Conservation (phyloP, 2,329 filamentous ascomycete genomes). For the Cladosporium sp. region DNA sequence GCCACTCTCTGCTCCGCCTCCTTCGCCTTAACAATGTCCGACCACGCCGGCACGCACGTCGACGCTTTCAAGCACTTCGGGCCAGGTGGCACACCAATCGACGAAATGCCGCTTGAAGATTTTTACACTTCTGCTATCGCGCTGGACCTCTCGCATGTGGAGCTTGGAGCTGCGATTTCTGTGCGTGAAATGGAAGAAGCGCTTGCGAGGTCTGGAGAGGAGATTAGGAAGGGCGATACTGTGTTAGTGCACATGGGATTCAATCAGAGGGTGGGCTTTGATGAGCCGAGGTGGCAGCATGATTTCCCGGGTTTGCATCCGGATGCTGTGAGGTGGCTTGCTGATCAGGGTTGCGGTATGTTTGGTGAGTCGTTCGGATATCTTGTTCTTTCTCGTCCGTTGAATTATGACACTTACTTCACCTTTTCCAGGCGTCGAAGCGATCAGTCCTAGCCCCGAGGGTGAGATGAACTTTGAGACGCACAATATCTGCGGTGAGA, state of each 20-base stretch:
- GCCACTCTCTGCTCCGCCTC: constrained; percentile 24
- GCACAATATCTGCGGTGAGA: constrained; percentile 26
- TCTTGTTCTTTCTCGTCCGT: not conserved
- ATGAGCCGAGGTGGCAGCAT: constrained; percentile 27
- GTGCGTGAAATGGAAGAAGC: constrained; percentile 25
- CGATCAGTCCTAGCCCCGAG: constrained; percentile 25
- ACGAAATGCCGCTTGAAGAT: constrained; percentile 26
- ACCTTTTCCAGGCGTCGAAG: constrained; percentile 17
- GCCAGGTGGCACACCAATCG: constrained; percentile 23
- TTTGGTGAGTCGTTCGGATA: constrained; percentile 24
- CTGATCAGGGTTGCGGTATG: constrained; percentile 25
- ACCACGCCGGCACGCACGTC: constrained; percentile 25
- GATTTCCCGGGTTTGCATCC: constrained; percentile 25
- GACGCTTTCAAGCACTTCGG: constrained; percentile 29
- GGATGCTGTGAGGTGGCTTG: constrained; percentile 25
- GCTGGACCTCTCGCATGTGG: constrained; percentile 25
- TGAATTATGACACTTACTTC: too few species aligned
- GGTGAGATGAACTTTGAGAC: constrained; percentile 26
- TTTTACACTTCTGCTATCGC: constrained; percentile 27
- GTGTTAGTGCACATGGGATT: constrained; percentile 26
- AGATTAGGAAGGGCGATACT: constrained; percentile 24
- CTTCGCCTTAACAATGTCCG: constrained; percentile 25
- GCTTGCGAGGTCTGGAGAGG: constrained; percentile 18
- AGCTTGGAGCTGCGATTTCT: constrained; percentile 21
- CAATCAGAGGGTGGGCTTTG: constrained; percentile 22